These are phyloP conservation scores for Thalia dealbata DNA, from an alignment of 176 grass and related monocot species.

Conservation along the genomic window DNA sequence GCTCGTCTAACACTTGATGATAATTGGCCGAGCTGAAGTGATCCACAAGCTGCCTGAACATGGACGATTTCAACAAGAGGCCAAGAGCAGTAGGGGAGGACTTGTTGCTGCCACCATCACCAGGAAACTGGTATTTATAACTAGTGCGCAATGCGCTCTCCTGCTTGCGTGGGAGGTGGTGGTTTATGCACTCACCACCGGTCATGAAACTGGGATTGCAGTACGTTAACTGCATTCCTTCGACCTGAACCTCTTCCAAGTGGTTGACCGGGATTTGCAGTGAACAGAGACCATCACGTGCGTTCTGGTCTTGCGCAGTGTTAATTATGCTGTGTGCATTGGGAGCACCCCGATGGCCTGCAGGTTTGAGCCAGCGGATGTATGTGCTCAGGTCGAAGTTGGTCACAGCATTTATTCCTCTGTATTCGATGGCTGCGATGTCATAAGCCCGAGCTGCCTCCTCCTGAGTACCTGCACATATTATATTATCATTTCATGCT, in stretches of 20 bases:
- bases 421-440: constrained; percentile 72
- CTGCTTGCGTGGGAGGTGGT: constrained; percentile 6
- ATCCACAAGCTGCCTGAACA: constrained; percentile 61
- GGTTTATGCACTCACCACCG: constrained; percentile 11
- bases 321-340: neutral
- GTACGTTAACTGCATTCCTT: constrained; percentile 5
- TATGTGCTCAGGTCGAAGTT: constrained; percentile 72
- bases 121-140: neutral
- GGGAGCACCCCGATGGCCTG: neutral
- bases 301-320: neutral
- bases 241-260: constrained; percentile 1
- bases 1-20: neutral
- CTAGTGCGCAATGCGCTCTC: neutral
- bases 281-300: neutral
- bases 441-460: constrained; percentile 61
- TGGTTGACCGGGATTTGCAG: constrained; percentile 15
- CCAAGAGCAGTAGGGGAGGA: constrained; percentile 39
- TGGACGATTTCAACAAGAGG: constrained; percentile 58
- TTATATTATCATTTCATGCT: neutral
- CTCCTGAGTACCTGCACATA: constrained; percentile 49
- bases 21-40: neutral
- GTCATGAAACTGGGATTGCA: constrained; percentile 9
- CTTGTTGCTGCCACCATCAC: constrained; percentile 15
- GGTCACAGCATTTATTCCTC: constrained; percentile 66
- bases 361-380: constrained; percentile 59